These are phyloP conservation scores for Nakaseomyces bracarensis DNA, from an alignment of 1,139 yeast genomes.

Conservation along the genomic window DNA sequence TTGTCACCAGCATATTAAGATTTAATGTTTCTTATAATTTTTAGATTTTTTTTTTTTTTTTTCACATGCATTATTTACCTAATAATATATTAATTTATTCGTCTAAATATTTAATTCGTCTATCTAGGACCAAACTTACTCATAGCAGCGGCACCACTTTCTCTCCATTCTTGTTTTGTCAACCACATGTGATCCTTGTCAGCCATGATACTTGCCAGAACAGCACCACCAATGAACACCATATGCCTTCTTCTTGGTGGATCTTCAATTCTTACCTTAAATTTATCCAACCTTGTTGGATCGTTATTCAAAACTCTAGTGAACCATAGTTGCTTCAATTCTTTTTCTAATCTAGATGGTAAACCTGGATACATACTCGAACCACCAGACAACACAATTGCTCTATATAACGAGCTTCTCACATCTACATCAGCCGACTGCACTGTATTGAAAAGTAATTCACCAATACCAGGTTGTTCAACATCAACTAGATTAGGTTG, in stretches of 20 bases:
- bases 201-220: constrained; percentile 94
- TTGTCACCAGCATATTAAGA: constrained; percentile 1
- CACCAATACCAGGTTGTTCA: constrained; percentile 97
- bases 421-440: constrained; percentile 93
- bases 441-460: constrained; percentile 79
- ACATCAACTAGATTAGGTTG: constrained; percentile 96
- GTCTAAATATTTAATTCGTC: constrained; percentile 11
- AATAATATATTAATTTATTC: constrained; percentile 4
- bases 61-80: constrained; percentile 6
- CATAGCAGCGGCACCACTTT: constrained; percentile 80
- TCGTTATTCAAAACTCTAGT: constrained; percentile 81
- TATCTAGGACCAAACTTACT: constrained; percentile 89
- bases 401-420: constrained; percentile 78
- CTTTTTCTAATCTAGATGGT: constrained; percentile 92
- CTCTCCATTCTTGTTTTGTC: constrained; percentile 94
- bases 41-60: constrained; percentile 4
- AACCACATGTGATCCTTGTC: constrained; percentile 99
- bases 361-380: constrained; percentile 98
- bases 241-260: constrained; percentile 99
- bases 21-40: background rate
- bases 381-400: constrained; percentile 93
- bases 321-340: constrained; percentile 92
- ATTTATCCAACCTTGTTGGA: constrained; percentile 77
- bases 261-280: constrained; percentile 94
- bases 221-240: constrained; percentile 99